Percentiles rank a stretch among this genome's conserved stretches.
These are phyloP conservation scores for Boletus barrowsii DNA, from an alignment of 768 basidiomycete genomes.

Conservation along the genomic window DNA sequence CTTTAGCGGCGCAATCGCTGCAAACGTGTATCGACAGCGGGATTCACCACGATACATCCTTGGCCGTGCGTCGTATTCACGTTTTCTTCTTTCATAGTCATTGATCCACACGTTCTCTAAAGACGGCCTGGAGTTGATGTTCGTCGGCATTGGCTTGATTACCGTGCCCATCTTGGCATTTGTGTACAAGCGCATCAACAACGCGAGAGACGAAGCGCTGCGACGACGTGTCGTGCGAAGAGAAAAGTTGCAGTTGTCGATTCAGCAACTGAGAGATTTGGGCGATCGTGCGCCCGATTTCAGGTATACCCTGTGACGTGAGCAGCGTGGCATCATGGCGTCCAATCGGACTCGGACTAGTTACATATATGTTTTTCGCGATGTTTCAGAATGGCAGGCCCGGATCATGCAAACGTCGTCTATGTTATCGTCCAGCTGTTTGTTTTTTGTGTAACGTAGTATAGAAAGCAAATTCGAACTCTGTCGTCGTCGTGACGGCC, in stretches of 20 bases:
- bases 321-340: too few relatives aligned
- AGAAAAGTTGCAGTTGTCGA: constrained; percentile 15
- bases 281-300: constrained; percentile 67
- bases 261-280: constrained; percentile 32
- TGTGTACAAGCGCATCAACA: constrained; percentile 55
- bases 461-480: too few relatives aligned
- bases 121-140: constrained; percentile 68
- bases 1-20: constrained; percentile 60
- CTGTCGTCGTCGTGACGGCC: too few relatives aligned
- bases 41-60: constrained; percentile 60
- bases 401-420: too few relatives aligned
- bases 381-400: too few relatives aligned
- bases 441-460: too few relatives aligned
- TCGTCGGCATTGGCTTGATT: constrained; percentile 62
- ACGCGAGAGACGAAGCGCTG: constrained; percentile 39
- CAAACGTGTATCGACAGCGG: constrained; percentile 56
- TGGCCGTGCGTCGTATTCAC: constrained; percentile 48
- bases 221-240: constrained; percentile 15
- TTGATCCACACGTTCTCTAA: background rate
- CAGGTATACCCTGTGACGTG: constrained; percentile 44
- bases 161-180: constrained; percentile 46
- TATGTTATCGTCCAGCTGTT: too few relatives aligned
- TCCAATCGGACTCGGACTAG: too few relatives aligned
- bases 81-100: background rate
- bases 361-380: too few relatives aligned